Conservation (phyloP, 31 red algal genomes). For the Bonnemaisonia californica region DNA sequence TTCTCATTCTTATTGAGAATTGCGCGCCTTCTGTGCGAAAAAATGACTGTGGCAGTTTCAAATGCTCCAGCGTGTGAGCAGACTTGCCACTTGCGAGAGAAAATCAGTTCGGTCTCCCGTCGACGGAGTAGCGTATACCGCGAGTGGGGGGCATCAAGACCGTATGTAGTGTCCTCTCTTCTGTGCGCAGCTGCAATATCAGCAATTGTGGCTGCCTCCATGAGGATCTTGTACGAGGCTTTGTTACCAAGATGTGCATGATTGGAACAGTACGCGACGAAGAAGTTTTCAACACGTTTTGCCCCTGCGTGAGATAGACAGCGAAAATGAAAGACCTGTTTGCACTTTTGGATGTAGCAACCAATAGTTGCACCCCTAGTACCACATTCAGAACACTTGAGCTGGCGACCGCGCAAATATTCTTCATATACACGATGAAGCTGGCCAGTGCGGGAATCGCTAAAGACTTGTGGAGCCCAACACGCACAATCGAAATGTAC, state of each 20-base stretch:
- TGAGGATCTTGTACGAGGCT: conserved; percentile 53
- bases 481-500: conserved; percentile 85
- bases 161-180: conserved; percentile 67
- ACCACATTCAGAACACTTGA: conserved; percentile 66
- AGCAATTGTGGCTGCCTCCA: conserved; percentile 75
- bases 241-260: conserved; percentile 65
- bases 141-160: conserved; percentile 83
- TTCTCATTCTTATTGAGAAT: conserved; percentile 40
- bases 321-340: conserved; percentile 74
- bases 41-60: conserved; percentile 51
- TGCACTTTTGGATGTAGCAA: conserved; percentile 81
- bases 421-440: conserved; percentile 74
- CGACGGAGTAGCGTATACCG: conserved; percentile 59
- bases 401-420: conserved; percentile 59
- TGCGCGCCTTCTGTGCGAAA: conserved; percentile 42
- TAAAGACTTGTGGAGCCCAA: conserved; percentile 87
- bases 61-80: conserved; percentile 47
- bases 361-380: conserved; percentile 77
- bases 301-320: conserved; percentile 53
- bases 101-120: conserved; percentile 68
- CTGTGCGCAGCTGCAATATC: conserved; percentile 61
- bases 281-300: conserved; percentile 59
- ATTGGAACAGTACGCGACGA: conserved; percentile 69
- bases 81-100: conserved; percentile 46
- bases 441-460: conserved; percentile 40